A percentile compares a stretch with the other conserved stretches of the same genome.
Evolutionary conservation across 768 basidiomycete genomes (phyloP).

Genomic region (Kwoniella pini): DNA sequence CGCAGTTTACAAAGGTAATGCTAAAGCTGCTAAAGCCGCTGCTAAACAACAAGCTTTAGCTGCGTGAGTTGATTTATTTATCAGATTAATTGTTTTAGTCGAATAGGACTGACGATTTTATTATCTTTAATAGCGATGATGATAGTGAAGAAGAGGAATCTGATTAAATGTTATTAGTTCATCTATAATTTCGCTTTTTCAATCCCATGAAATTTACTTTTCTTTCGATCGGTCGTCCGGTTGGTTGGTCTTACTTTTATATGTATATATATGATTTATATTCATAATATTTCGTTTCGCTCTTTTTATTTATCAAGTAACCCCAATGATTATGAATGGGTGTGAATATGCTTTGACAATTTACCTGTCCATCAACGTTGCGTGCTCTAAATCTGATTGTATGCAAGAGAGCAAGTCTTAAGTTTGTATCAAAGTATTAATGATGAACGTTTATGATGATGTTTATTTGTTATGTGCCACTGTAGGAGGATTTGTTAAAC

Average conservation of each 20-base stretch:
- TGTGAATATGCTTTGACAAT: slow-evolving; percentile 3
- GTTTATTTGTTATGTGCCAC: not conserved
- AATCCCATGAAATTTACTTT: slow-evolving; percentile 3
- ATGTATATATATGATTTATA: not conserved
- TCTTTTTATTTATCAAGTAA: slow-evolving; percentile 8
- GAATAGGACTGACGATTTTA: too few relatives aligned
- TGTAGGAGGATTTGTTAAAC: too few relatives aligned
- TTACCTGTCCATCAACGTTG: too few relatives aligned
- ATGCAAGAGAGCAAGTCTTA: too few relatives aligned
- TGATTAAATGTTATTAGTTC: slow-evolving; percentile 1
- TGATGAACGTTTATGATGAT: too few relatives aligned
- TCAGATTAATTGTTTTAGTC: too few relatives aligned
- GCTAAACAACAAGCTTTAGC: slow-evolving; percentile 16
- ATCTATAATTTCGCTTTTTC: not conserved
- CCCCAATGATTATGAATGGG: slow-evolving; percentile 17
- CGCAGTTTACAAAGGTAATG: slow-evolving; percentile 51
- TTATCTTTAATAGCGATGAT: slow-evolving; percentile 19
- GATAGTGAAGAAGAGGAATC: slow-evolving; percentile 32
- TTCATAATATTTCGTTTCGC: slow-evolving; percentile 13
- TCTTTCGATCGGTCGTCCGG: too few relatives aligned
- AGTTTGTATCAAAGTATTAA: too few relatives aligned
- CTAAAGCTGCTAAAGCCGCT: slow-evolving; percentile 25
- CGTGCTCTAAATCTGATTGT: too few relatives aligned
- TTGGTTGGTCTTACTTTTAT: too few relatives aligned
- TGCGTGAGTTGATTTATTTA: slow-evolving; percentile 34